These are phyloP conservation scores for Lipomyces sp. DNA, from an alignment of 805 yeast genomes.

Conservation along the genomic window DNA sequence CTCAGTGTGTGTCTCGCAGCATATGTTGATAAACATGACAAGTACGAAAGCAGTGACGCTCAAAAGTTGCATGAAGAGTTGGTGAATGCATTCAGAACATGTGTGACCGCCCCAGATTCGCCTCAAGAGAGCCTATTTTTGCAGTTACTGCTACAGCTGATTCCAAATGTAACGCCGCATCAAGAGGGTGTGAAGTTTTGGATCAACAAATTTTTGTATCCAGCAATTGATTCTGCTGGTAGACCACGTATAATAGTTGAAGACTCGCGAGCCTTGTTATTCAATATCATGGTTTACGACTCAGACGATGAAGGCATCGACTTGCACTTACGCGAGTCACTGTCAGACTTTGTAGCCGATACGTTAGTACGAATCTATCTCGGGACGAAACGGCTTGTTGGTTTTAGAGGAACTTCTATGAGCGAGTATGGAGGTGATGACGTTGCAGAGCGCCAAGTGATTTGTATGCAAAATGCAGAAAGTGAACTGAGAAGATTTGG, in stretches of 20 bases:
- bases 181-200: conserved; percentile 50
- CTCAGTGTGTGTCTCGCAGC: conserved; percentile 17
- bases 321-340: conserved; percentile 29
- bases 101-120: conserved; percentile 30
- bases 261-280: conserved; percentile 44
- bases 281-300: conserved; percentile 41
- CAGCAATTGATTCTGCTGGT: conserved; percentile 64
- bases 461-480: conserved; percentile 53
- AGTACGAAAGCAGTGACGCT: conserved; percentile 39
- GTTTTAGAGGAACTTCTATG: not conserved
- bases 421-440: conserved; percentile 24
- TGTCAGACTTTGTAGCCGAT: conserved; percentile 40
- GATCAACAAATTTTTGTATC: conserved; percentile 55
- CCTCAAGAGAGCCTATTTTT: conserved; percentile 42
- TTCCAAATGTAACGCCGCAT: conserved; percentile 42
- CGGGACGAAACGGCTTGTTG: conserved; percentile 14
- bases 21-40: conserved; percentile 29
- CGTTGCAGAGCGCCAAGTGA: conserved; percentile 54
- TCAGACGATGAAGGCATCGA: conserved; percentile 29
- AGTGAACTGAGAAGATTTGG: conserved; percentile 52
- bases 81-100: conserved; percentile 37
- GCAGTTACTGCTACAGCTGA: conserved; percentile 42
- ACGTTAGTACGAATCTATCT: conserved; percentile 39
- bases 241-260: conserved; percentile 49
- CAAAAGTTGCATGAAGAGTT: conserved; percentile 47